Percentiles rank a stretch among this genome's conserved stretches.
Conservation (phyloP, 306 rosid species). For the Arachis hypogaea region DNA sequence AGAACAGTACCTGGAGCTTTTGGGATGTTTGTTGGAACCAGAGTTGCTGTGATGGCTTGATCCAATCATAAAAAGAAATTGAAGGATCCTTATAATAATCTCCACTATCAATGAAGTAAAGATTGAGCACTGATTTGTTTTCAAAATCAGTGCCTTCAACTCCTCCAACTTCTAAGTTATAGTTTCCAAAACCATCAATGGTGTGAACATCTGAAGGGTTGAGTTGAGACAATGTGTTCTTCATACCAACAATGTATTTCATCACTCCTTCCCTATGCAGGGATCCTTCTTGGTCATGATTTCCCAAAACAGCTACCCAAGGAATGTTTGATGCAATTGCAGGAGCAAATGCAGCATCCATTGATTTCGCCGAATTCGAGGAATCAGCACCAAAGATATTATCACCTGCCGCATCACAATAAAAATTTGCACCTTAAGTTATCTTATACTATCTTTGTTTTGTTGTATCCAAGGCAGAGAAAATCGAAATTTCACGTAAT, state of each 20-base stretch:
- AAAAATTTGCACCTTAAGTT: background rate
- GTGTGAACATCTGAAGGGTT: conserved; percentile 57
- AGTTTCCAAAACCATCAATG: conserved; percentile 95
- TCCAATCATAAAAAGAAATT: conserved; percentile 84
- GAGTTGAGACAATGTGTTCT: conserved; percentile 68
- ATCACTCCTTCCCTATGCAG: conserved; percentile 91
- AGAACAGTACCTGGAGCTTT: conserved; percentile 62
- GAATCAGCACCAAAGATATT: conserved; percentile 72
- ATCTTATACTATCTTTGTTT: conserved; percentile 27
- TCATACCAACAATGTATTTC: conserved; percentile 74
- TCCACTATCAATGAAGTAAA: conserved; percentile 94
- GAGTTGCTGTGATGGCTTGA: conserved; percentile 88
- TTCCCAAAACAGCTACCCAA: conserved; percentile 92
- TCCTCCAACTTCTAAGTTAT: conserved; percentile 80
- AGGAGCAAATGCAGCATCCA: conserved; percentile 84
- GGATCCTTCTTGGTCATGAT: conserved; percentile 93
- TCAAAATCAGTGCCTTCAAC: conserved; percentile 67
- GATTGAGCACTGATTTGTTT: conserved; percentile 86
- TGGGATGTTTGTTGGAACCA: conserved; percentile 79
- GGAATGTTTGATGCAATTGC: conserved; percentile 85
- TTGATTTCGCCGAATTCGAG: conserved; percentile 68
- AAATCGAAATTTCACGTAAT: too few species aligned
- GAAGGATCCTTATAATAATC: conserved; percentile 74
- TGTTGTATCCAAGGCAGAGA: too few species aligned
- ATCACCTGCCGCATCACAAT: conserved; percentile 62